Conservation (phyloP, 2,329 filamentous ascomycete genomes). For the Plenodomus lindquistii region DNA sequence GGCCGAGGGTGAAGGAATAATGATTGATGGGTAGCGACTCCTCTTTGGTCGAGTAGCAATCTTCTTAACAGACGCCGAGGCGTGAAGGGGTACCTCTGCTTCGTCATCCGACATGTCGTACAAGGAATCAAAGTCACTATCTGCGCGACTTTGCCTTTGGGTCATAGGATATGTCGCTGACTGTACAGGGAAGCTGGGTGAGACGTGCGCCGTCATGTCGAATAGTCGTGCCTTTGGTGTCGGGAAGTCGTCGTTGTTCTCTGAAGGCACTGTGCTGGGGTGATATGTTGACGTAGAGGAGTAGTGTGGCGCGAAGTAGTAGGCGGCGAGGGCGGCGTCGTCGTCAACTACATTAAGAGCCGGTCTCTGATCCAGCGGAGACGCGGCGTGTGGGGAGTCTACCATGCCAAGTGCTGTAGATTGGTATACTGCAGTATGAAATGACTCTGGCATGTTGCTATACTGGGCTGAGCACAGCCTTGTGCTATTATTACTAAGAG, state of each 20-base stretch:
- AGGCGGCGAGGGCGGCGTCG: conserved; percentile 35
- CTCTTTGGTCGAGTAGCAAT: conserved; percentile 39
- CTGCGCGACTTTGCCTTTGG: conserved; percentile 67
- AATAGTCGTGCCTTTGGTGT: conserved; percentile 70
- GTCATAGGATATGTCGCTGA: conserved; percentile 55
- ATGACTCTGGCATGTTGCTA: conserved; percentile 51
- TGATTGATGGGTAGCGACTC: conserved; percentile 60
- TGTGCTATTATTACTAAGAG: conserved; percentile 43
- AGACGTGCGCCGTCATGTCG: conserved; percentile 53
- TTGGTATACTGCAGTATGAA: conserved; percentile 56
- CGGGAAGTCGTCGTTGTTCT: conserved; percentile 65
- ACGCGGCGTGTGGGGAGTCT: conserved; percentile 29
- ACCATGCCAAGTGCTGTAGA: conserved; percentile 31
- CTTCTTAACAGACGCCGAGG: conserved; percentile 57
- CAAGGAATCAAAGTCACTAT: conserved; percentile 80
- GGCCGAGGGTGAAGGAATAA: conserved; percentile 61
- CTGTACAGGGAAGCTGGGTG: conserved; percentile 52
- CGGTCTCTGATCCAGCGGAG: conserved; percentile 62
- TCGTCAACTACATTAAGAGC: conserved; percentile 65
- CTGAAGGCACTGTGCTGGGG: conserved; percentile 45
- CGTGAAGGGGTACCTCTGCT: conserved; percentile 56
- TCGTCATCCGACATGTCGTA: conserved; percentile 86
- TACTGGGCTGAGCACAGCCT: conserved; percentile 43
- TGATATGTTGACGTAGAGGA: conserved; percentile 36
- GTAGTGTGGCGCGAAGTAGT: conserved; percentile 46